These are phyloP conservation scores for Hymenoscyphus repandus DNA, from an alignment of 2,329 filamentous ascomycete species.

Conservation along the genomic window DNA sequence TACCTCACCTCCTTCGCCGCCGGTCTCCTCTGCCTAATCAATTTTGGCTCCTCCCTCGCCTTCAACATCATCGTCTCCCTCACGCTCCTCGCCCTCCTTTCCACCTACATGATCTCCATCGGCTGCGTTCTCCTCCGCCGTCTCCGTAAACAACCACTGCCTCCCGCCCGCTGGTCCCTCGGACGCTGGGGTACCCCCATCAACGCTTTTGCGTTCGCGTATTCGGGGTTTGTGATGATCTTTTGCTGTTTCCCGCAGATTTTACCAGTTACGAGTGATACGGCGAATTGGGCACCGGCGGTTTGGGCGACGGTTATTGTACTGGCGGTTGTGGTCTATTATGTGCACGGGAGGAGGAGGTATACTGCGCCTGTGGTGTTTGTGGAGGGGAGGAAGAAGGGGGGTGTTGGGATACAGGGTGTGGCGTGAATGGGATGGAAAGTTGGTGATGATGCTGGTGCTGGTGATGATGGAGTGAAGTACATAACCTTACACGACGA, in stretches of 20 bases:
- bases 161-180: conserved; percentile 37
- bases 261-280: conserved; percentile 33
- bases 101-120: conserved; percentile 46
- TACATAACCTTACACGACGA: not conserved
- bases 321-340: conserved; percentile 26
- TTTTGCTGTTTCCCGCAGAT: conserved; percentile 44
- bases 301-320: conserved; percentile 21
- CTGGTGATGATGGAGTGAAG: not conserved
- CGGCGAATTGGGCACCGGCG: conserved; percentile 40
- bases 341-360: conserved; percentile 30
- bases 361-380: conserved; percentile 29
- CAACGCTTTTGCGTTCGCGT: conserved; percentile 40
- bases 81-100: conserved; percentile 43
- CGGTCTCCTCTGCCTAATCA: conserved; percentile 34
- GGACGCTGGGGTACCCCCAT: conserved; percentile 38
- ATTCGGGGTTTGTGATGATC: conserved; percentile 41
- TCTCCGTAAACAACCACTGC: conserved; percentile 36
- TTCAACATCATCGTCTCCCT: conserved; percentile 51
- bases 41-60: conserved; percentile 45
- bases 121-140: conserved; percentile 35
- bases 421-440: conserved; percentile 1
- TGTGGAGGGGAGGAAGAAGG: conserved; percentile 15
- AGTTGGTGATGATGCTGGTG: no score
- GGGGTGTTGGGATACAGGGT: conserved; percentile 11
- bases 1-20: conserved; percentile 20